These are phyloP conservation scores for Phlyctochytrium arcticum DNA, from an alignment of 192 early-diverging fungal genomes.

Conservation along the genomic window DNA sequence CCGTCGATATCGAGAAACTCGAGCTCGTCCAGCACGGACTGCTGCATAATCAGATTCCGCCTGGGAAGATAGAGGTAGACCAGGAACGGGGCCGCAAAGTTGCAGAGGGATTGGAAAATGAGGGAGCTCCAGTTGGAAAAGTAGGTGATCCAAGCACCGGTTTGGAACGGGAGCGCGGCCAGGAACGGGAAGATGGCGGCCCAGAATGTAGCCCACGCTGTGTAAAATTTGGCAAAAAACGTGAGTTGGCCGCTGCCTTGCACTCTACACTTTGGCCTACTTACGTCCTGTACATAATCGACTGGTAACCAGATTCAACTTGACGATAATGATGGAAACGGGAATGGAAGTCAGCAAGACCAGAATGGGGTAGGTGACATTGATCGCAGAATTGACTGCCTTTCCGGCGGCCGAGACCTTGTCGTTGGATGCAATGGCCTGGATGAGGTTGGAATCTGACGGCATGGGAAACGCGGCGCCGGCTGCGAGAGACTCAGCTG, in stretches of 20 bases:
- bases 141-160: constrained; percentile 49
- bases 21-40: constrained; percentile 50
- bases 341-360: constrained; percentile 66
- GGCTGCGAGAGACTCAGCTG: constrained; percentile 3
- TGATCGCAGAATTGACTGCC: constrained; percentile 28
- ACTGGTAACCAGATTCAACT: constrained; percentile 50
- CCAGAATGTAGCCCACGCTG: constrained; percentile 49
- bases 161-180: constrained; percentile 63
- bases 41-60: constrained; percentile 43
- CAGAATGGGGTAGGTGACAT: constrained; percentile 36
- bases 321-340: constrained; percentile 65
- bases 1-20: constrained; percentile 46
- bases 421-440: constrained; percentile 13
- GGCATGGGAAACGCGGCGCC: constrained; percentile 33
- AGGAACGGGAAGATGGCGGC: constrained; percentile 60
- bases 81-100: constrained; percentile 65
- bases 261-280: neutral
- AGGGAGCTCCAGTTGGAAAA: constrained; percentile 63
- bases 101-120: constrained; percentile 61
- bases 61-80: constrained; percentile 57
- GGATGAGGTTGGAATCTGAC: constrained; percentile 26
- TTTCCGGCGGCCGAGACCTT: constrained; percentile 5
- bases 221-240: neutral
- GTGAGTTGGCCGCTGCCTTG: neutral
- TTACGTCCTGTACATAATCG: constrained; percentile 42